Evolutionary conservation across 495 filamentous ascomycete species (phyloP).

Genomic region (Penicillium taxi): DNA sequence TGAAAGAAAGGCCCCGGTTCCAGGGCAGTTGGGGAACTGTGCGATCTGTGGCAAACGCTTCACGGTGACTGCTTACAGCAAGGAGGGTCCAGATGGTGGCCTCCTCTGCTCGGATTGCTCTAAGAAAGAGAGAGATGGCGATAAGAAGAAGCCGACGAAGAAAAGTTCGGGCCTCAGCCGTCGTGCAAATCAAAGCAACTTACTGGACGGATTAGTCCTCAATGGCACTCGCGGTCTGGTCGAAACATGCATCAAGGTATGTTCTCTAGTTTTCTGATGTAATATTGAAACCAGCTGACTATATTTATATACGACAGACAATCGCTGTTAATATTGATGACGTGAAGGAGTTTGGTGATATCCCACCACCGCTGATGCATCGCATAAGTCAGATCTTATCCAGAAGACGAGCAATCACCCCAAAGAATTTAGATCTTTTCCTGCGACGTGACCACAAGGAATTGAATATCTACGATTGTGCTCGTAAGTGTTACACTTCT

Average conservation of each 20-base stretch:
- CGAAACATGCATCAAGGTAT: conserved; percentile 68
- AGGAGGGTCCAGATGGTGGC: conserved; percentile 71
- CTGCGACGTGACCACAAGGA: conserved; percentile 56
- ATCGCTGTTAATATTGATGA: conserved; percentile 74
- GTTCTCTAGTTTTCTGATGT: not conserved
- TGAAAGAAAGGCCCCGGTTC: conserved; percentile 55
- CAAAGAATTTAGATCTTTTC: conserved; percentile 67
- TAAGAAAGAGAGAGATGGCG: conserved; percentile 59
- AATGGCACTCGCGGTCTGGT: conserved; percentile 65
- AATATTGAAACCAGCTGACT: not conserved
- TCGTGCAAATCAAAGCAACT: conserved; percentile 66
- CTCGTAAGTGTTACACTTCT: conserved; percentile 39
- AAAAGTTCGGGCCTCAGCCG: conserved; percentile 43
- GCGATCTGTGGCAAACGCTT: conserved; percentile 81
- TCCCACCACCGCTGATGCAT: conserved; percentile 59
- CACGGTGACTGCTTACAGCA: conserved; percentile 86
- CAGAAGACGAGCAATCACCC: conserved; percentile 63
- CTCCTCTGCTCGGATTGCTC: conserved; percentile 80
- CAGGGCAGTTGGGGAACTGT: conserved; percentile 86
- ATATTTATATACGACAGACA: conserved; percentile 35
- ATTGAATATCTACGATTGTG: conserved; percentile 73
- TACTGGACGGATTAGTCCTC: conserved; percentile 63
- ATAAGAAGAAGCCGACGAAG: conserved; percentile 55
- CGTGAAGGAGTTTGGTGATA: conserved; percentile 74
- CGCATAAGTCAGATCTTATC: conserved; percentile 74